phyloP scores from a whole-genome alignment of 305 asterid species.

The Rubia peregrina region DNA sequence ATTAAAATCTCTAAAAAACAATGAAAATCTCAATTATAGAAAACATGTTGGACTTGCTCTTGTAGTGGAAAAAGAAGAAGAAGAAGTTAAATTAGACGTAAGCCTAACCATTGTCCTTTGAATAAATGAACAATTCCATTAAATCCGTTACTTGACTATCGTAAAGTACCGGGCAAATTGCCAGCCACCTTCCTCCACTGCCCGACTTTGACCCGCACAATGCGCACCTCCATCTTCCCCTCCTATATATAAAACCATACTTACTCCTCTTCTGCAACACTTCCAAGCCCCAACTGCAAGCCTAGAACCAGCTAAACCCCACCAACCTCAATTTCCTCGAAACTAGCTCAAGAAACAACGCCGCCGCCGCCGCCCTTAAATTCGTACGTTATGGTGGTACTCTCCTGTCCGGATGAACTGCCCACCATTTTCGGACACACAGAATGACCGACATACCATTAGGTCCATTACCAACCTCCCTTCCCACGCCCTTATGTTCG shows the following conservation, averaged over 20 bases:
- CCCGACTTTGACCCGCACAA: neutral
- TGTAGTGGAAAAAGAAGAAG: no score
- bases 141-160: neutral
- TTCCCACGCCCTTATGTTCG: neutral
- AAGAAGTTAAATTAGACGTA: neutral
- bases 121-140: neutral
- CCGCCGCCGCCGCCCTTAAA: neutral
- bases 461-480: neutral
- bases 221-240: neutral
- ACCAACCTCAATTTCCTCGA: neutral
- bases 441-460: neutral
- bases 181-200: neutral
- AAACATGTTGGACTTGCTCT: no score
- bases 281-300: neutral
- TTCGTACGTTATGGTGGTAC: neutral
- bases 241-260: neutral
- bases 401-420: neutral
- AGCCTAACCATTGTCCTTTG: neutral
- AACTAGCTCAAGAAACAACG: neutral
- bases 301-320: neutral
- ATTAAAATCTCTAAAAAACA: no score
- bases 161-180: neutral
- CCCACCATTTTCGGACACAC: neutral
- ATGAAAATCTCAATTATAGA: no score
- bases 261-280: neutral